Evolutionary conservation across 306 rosid genomes (phyloP).

Genomic region (Prinsepia uniflora): DNA sequence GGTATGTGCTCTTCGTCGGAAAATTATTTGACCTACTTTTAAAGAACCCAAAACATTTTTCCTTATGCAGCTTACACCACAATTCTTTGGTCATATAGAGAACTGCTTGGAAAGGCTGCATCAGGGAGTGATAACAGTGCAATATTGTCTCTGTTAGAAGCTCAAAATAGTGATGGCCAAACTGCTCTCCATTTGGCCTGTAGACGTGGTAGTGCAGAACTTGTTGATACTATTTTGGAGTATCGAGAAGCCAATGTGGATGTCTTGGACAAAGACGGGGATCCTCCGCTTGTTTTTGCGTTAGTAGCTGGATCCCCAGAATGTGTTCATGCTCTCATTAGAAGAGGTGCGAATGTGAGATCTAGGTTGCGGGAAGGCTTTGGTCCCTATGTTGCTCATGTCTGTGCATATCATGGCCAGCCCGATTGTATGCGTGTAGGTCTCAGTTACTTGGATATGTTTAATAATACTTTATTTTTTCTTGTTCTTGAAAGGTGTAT

Average conservation of each 20-base stretch:
- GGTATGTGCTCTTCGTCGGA: slow-evolving; percentile 47
- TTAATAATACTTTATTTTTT: slow-evolving; percentile 14
- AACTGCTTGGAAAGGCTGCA: slow-evolving; percentile 67
- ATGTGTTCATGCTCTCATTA: slow-evolving; percentile 73
- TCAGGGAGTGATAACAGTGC: slow-evolving; percentile 50
- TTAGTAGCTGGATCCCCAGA: slow-evolving; percentile 97
- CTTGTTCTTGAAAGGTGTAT: slow-evolving; percentile 20
- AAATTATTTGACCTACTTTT: slow-evolving; percentile 23
- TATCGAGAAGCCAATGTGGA: slow-evolving; percentile 80
- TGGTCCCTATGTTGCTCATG: slow-evolving; percentile 96
- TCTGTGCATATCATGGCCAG: slow-evolving; percentile 97
- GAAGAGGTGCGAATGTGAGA: slow-evolving; percentile 79
- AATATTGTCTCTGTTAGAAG: slow-evolving; percentile 64
- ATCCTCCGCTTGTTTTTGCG: slow-evolving; percentile 97
- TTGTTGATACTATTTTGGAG: slow-evolving; percentile 84
- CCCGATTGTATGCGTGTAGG: slow-evolving; percentile 99
- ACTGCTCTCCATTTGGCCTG: slow-evolving; percentile 98
- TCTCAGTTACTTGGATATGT: slow-evolving; percentile 28
- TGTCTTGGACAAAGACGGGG: slow-evolving; percentile 92
- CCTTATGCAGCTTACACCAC: slow-evolving; percentile 21
- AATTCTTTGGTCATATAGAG: slow-evolving; percentile 48
- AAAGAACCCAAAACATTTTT: slow-evolving; percentile 7
- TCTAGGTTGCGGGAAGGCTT: slow-evolving; percentile 83
- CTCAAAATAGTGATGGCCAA: slow-evolving; percentile 92
- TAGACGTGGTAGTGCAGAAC: slow-evolving; percentile 83